Evolutionary conservation across 106 monocot species (phyloP), one percentile per base, ranked within the genome.

Genomic region (Acanthochlamys bracteata): DNA sequence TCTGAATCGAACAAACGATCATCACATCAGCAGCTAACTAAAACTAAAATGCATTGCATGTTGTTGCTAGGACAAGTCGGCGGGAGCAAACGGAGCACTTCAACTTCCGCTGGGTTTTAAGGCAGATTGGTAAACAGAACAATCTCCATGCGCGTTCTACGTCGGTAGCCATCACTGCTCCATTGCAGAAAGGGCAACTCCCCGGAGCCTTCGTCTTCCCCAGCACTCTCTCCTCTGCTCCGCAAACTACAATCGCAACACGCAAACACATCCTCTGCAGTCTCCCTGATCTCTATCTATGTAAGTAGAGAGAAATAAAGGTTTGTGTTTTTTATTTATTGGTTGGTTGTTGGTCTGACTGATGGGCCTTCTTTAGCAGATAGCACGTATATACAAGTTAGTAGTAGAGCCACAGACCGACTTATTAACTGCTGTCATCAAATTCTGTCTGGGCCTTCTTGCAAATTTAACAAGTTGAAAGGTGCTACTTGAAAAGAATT

Each of bases 131-230:
- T 9, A 87, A 76, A 75, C 72, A 80, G 65, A 64, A 72, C 61
- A 87, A 63, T 25, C 60, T 39, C 42, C 79, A 53, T 45, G 69
- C 39, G 1, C 16, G 65, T 74, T 80, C 79, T 19, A 87, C 71
- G 53, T 83, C 83, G 14, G 74, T 72, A 4, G 76, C 73, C 63
- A 79, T 60, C 41, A 87, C 86, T 39, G 40, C 24, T 1, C 86
- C 82, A 22, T 74, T 66, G 58, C 83, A 87, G 70, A 66, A 74
- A 0, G 86, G 86, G 71, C 86, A 87, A 49, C 33, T 70, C 25
- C 86, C 86, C 16, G 76, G 86, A 7, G 82, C 86, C 55, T 79
- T 68, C 47, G 71, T 53, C 42, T 64, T 82, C 20, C 67, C 70
- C 53, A 82, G 13, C 57, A 79, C 82, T 76, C 57, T 78, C 59